Base-by-base conservation (phyloP, 768 basidiomycete genomes). In the Leccinum ochraceum region DNA sequence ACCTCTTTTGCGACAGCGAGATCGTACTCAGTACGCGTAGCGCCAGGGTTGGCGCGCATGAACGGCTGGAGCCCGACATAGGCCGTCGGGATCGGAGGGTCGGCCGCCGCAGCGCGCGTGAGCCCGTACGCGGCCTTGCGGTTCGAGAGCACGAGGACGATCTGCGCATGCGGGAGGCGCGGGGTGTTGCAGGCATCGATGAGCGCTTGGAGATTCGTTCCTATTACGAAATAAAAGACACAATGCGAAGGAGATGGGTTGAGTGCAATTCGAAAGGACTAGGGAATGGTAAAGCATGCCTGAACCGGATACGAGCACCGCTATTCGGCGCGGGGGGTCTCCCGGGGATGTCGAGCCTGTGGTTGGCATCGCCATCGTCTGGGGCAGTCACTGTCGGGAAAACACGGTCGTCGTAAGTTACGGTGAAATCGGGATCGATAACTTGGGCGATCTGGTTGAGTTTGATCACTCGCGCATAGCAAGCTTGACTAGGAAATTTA, bases 191-290 rank as follows among this genome's bases (percentile, higher is more conserved):
- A 83, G 13, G 95, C 93, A 75, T 98, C 90, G 68, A 99, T 91
- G 62, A 98, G 84, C 1, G 97, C 96, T 77, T 98, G 95, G 11
- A 99, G 86, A 76, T 99, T 99, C 24, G 92, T 90, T 46, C 97
- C 96, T 98, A 13, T 9, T 37, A 16, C 14, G 14, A 16, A 36
- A 14, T 36, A 34, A 36, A 14, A 36, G 36, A 36, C 13, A 16
- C 14, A 16, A 65, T 10, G 13, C 16, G 11, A 10, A 9, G 26
- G 4, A 52, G 17, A 11, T 34, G 54, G 39, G 30, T 0, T 24
- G 42, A 22, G 46, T 11, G 17, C 16, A 4, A 6, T 26, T 13
- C n/a, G 16, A 2, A 32, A 17, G 42, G 50, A 14, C 26, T 51
- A 11, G 30, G 9, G 32, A 42, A 39, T 24, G 9, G 53, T 34